Base-by-base conservation (phyloP, 73 alveolate species). In the Uronychia setigera region DNA sequence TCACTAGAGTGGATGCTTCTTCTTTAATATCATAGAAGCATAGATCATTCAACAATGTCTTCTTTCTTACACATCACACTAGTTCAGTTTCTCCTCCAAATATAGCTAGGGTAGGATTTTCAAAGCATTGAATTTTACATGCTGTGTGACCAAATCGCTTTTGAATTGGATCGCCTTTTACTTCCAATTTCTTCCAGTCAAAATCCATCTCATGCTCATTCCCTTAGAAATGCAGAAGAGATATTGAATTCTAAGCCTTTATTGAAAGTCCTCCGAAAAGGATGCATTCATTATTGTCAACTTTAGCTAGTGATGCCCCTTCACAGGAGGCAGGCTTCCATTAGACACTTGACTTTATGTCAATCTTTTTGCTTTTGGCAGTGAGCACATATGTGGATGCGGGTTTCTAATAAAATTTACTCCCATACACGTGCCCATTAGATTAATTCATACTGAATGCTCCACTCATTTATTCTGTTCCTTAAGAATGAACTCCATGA, bases 21-120 rank as follows among this genome's bases (percentile, higher is more conserved):
- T 46, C 19, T 46, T 19, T 46, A 5, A 46, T 19, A 19, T 46
- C 19, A 19, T 11, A 46, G 5, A 46, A 46, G 67, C 5, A 46
- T 46, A 46, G 67, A 19, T 46, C 67, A 46, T 46, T 46, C 67
- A 46, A 46, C 5, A 46, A 46, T 46, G 67, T 46, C 19, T 46
- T 46, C 67, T 19, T 46, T 19, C 67, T 19, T 19, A 46, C n/a
- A 19, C 67, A 46, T 46, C 67, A 19, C 5, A 19, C 19, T 46
- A 46, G 67, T 46, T 46, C 67, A 5, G 67, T 46, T 46, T 46
- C 67, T 46, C 67, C 67, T 46, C 67, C 67, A 46, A 46, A 46
- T 11, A 46, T 46, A 11, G 67, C 67, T 11, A 46, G 5, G 5
- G 67, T 46, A 46, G 67, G 67, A 46, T 46, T 19, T 11, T 46